These are phyloP conservation scores for Lodderomyces oxycetoniae DNA, from an alignment of 1,139 yeast genomes.

Conservation along the genomic window DNA sequence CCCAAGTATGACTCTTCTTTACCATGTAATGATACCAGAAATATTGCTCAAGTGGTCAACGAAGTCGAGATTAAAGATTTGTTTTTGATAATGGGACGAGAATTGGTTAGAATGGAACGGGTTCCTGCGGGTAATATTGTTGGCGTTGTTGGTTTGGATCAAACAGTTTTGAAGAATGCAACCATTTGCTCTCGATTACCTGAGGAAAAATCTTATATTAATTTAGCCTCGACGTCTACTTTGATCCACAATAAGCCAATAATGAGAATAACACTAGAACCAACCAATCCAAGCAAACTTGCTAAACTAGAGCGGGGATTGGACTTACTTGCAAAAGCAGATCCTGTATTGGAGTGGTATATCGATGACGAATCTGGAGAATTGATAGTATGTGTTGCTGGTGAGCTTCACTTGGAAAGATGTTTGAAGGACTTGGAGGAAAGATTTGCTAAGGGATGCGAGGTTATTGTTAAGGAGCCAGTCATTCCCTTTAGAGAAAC, in stretches of 20 bases:
- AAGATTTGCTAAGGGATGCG: constrained; percentile 83
- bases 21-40: constrained; percentile 46
- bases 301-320: constrained; percentile 74
- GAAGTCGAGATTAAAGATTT: constrained; percentile 56
- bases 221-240: constrained; percentile 56
- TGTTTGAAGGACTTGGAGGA: constrained; percentile 85
- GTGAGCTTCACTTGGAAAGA: constrained; percentile 88
- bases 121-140: constrained; percentile 96
- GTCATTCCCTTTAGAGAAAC: constrained; percentile 95
- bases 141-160: constrained; percentile 89
- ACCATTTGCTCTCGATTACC: constrained; percentile 54
- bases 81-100: constrained; percentile 89
- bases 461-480: constrained; percentile 82
- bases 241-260: constrained; percentile 73
- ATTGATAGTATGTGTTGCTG: constrained; percentile 89
- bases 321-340: constrained; percentile 75
- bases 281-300: constrained; percentile 79
- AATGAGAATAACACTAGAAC: constrained; percentile 91
- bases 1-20: constrained; percentile 79
- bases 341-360: constrained; percentile 86
- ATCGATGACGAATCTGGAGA: constrained; percentile 84
- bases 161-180: constrained; percentile 78
- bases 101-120: constrained; percentile 64
- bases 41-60: constrained; percentile 41
- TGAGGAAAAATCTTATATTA: constrained; percentile 58